Conservation (phyloP, 2,329 filamentous ascomycete species). For the Calonectria leucothoes region DNA sequence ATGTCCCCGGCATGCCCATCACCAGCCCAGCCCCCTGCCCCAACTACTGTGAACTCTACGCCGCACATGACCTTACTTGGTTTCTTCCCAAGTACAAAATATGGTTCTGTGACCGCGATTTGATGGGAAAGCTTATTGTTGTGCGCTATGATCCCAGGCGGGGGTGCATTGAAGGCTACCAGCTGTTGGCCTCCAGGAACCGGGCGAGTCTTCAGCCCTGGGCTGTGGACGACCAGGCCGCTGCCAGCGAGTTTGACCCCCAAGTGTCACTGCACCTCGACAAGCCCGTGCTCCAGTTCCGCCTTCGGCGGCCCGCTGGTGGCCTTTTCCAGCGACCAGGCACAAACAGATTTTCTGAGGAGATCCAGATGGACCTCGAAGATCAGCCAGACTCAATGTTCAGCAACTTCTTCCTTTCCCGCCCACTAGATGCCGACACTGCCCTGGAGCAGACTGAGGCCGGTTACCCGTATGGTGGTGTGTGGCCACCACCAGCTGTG, state of each 20-base stretch:
- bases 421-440: constrained; percentile 54
- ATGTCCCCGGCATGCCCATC: constrained; percentile 69
- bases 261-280: constrained; percentile 78
- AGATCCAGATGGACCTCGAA: constrained; percentile 65
- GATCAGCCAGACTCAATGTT: constrained; percentile 63
- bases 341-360: constrained; percentile 58
- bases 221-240: constrained; percentile 72
- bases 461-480: constrained; percentile 58
- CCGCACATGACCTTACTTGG: constrained; percentile 83
- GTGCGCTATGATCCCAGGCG: constrained; percentile 79
- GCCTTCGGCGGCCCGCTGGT: constrained; percentile 37
- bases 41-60: constrained; percentile 78
- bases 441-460: constrained; percentile 44
- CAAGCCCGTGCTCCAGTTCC: constrained; percentile 74
- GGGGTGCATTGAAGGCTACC: constrained; percentile 84
- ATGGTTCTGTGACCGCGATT: constrained; percentile 84
- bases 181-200: constrained; percentile 74
- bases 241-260: constrained; percentile 80
- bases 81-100: constrained; percentile 83
- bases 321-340: constrained; percentile 34
- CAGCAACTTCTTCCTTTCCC: constrained; percentile 76
- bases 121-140: constrained; percentile 80
- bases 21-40: constrained; percentile 66
- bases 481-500: constrained; percentile 83
- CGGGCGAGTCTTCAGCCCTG: constrained; percentile 69